A percentile compares a stretch with the other conserved stretches of the same genome.
Conservation (phyloP, 805 yeast genomes). For the Ogataea saltuana region DNA sequence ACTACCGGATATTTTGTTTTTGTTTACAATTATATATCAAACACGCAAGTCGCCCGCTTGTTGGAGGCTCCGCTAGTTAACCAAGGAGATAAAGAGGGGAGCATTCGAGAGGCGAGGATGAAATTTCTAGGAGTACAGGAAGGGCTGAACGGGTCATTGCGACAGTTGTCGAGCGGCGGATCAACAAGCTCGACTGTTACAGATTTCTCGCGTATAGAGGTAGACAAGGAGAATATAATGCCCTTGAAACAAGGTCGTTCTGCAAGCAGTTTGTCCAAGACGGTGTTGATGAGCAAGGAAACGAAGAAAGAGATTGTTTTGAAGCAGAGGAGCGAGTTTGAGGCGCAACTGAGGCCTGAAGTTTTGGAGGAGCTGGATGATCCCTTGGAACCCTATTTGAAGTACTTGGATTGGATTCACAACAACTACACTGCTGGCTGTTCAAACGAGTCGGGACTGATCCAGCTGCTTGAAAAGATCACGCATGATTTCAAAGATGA, state of each 20-base stretch:
- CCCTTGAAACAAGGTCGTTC: conserved; percentile 71
- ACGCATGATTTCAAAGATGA: conserved; percentile 67
- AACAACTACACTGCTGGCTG: conserved; percentile 61
- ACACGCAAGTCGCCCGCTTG: no score
- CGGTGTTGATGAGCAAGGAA: conserved; percentile 36
- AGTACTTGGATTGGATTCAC: conserved; percentile 73
- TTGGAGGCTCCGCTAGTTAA: no score
- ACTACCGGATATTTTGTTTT: no score
- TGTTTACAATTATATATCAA: no score
- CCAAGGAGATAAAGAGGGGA: no score
- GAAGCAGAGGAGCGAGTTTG: conserved; percentile 48
- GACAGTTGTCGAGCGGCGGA: conserved; percentile 9
- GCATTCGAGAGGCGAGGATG: not conserved
- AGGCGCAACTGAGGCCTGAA: conserved; percentile 43
- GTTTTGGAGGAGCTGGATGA: conserved; percentile 70
- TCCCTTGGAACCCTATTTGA: conserved; percentile 75
- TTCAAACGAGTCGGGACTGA: conserved; percentile 62
- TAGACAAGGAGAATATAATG: conserved; percentile 74
- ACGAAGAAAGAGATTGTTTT: conserved; percentile 14
- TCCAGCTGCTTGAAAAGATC: conserved; percentile 67
- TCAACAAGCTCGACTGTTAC: conserved; percentile 18
- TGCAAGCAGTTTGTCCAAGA: conserved; percentile 52
- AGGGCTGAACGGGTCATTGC: not conserved
- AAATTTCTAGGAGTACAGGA: not conserved
- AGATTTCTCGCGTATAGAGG: conserved; percentile 44